Percentiles rank a stretch among this genome's conserved stretches.
Conservation (phyloP, 495 filamentous ascomycete species). For the Neurospora cerealis region DNA sequence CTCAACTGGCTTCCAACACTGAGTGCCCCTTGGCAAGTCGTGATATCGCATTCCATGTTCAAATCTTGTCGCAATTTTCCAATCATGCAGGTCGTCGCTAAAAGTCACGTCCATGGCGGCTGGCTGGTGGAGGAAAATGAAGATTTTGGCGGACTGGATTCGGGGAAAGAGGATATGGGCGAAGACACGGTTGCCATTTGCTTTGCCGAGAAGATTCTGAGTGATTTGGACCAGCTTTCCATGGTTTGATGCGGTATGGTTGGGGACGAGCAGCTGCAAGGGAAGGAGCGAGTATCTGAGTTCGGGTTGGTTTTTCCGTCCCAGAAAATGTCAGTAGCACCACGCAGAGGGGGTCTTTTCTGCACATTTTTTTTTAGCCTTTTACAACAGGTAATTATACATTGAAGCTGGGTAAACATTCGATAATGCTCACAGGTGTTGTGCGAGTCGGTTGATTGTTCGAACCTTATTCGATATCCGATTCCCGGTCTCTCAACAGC, state of each 20-base stretch:
- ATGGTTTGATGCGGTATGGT: background rate
- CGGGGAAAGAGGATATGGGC: constrained; percentile 41
- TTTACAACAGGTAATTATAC: background rate
- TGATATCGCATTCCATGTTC: too few species aligned
- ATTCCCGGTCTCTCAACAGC: background rate
- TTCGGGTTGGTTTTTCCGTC: too few species aligned
- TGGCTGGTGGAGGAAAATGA: too few species aligned
- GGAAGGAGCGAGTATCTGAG: too few species aligned
- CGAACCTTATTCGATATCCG: background rate
- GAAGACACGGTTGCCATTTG: constrained; percentile 29
- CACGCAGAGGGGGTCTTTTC: too few species aligned
- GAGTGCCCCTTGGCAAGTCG: too few species aligned
- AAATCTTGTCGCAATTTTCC: too few species aligned
- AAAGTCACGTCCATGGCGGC: too few species aligned
- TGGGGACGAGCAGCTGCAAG: background rate
- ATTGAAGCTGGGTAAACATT: background rate
- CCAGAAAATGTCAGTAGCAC: too few species aligned
- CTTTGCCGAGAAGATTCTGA: background rate
- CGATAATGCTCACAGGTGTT: background rate
- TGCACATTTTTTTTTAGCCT: too few species aligned
- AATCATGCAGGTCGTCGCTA: too few species aligned
- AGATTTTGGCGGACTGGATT: constrained; percentile 37
- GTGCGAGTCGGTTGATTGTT: background rate
- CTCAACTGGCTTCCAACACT: too few species aligned
- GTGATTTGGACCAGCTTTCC: background rate